Percentiles rank a stretch among this genome's conserved stretches.
These are phyloP conservation scores for Chrysanthemum makinoi DNA, from an alignment of 129 eudicot genomes.

Conservation along the genomic window DNA sequence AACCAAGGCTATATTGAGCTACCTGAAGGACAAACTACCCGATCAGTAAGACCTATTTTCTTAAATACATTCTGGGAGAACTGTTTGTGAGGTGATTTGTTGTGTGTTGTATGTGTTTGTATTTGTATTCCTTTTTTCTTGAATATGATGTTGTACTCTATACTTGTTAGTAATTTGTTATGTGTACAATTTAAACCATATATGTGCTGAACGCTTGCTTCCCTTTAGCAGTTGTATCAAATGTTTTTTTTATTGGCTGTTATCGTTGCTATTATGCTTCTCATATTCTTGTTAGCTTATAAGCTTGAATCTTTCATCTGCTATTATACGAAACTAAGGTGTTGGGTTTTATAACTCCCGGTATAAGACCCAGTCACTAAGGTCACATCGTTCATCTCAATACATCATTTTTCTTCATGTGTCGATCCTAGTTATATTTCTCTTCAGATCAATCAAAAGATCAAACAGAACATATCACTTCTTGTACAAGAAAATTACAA, in stretches of 20 bases:
- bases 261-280: background rate
- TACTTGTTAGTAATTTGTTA: conserved; percentile 8
- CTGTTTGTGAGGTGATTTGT: conserved; percentile 1
- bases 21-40: conserved; percentile 71
- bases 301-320: no score
- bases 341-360: no score
- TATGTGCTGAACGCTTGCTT: background rate
- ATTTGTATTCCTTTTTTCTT: background rate
- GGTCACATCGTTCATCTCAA: no score
- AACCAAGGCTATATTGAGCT: conserved; percentile 68
- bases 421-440: no score
- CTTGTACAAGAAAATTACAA: background rate
- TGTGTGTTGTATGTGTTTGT: conserved; percentile 29
- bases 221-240: no score
- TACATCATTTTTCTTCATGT: background rate
- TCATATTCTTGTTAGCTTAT: no score
- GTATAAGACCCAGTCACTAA: no score
- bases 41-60: conserved; percentile 30
- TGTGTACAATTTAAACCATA: background rate
- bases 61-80: background rate
- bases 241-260: background rate
- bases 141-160: conserved; percentile 1
- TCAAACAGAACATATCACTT: background rate
- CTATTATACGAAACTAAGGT: no score
- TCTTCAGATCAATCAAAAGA: no score